These are phyloP conservation scores for Neurospora sublineolata DNA, from an alignment of 495 filamentous ascomycete genomes.

Conservation along the genomic window DNA sequence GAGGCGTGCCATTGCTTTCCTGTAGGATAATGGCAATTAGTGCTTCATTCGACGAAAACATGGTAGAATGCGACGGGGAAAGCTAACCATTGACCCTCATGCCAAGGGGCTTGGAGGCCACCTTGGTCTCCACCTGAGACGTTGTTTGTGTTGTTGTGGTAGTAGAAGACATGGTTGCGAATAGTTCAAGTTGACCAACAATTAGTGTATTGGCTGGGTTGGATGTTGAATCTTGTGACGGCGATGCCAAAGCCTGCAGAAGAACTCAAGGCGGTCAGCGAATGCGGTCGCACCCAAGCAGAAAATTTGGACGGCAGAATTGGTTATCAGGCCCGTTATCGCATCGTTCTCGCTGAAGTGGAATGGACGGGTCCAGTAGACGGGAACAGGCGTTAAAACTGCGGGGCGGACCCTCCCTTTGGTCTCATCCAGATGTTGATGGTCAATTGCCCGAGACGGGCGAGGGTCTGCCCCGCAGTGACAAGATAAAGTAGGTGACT, in stretches of 20 bases:
- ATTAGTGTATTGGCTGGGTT: background rate
- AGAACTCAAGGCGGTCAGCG: slow-evolving; percentile 2
- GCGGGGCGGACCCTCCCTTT: background rate
- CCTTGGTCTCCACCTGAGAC: background rate
- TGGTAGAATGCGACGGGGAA: background rate
- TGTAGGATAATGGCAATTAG: slow-evolving; percentile 24
- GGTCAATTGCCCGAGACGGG: background rate
- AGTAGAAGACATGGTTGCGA: slow-evolving; percentile 12
- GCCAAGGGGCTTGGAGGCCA: slow-evolving; percentile 30
- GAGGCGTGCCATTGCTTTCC: slow-evolving; percentile 88
- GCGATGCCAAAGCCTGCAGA: background rate
- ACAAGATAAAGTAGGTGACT: background rate
- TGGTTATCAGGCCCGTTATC: background rate
- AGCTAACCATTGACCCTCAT: slow-evolving; percentile 55
- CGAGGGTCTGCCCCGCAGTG: background rate
- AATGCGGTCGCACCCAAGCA: background rate
- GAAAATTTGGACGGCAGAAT: slow-evolving; percentile 11
- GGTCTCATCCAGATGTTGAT: background rate
- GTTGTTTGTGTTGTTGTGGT: slow-evolving; percentile 2
- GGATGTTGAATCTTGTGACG: background rate
- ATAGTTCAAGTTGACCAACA: background rate
- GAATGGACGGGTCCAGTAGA: background rate
- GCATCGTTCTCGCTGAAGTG: background rate
- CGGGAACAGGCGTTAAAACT: background rate
- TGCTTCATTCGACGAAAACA: background rate